Base-by-base conservation (phyloP, 768 basidiomycete species). In the Cystofilobasidium bisporidii region DNA sequence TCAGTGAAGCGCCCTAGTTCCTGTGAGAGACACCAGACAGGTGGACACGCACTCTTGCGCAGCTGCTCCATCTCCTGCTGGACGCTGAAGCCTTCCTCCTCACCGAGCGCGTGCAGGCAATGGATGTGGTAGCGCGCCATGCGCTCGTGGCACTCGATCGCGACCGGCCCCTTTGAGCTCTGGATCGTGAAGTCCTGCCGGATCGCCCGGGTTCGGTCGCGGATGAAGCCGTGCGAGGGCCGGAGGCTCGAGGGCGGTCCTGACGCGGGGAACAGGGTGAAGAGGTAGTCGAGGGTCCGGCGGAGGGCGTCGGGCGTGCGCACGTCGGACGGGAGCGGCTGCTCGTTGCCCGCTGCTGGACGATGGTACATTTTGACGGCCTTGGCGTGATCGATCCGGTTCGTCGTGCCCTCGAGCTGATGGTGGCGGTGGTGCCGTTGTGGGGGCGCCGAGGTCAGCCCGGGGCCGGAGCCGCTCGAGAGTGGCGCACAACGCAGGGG, bases 311-410 rank as follows among this genome's bases (percentile, higher is more conserved):
- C 78, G 0, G 93, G 91, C 11, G 93, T 91, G 22, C 94, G 85
- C 58, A 99, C 80, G 76, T 99, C 94, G 0, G 90, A 91, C 2
- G 94, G 93, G 0, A 96, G 73, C 0, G 76, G 73, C 71, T 85
- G 85, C 77, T 93, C 88, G 80, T 94, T 90, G 30, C 93, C 93
- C 2, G 81, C 80, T 18, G 91, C 89, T 4, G 91, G 91, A 24
- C 94, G 87, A 75, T 94, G 90, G 76, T 92, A 99, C 75, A 87
- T 87, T 75, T 97, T 96, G 55, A 98, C 94, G 0, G 93, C 93
- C 61, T 86, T 85, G 47, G 81, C 80, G 71, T 91, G 91, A 74
- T 93, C 86, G 12, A 97, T 86, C 50, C 87, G 81, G 74, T 86
- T 89, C 30, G 72, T 73, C n/a, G 87, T 89, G 15, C 86, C 86